Evolutionary conservation across 2,329 filamentous ascomycete genomes (phyloP).

Genomic region (Huntiella omanensis): DNA sequence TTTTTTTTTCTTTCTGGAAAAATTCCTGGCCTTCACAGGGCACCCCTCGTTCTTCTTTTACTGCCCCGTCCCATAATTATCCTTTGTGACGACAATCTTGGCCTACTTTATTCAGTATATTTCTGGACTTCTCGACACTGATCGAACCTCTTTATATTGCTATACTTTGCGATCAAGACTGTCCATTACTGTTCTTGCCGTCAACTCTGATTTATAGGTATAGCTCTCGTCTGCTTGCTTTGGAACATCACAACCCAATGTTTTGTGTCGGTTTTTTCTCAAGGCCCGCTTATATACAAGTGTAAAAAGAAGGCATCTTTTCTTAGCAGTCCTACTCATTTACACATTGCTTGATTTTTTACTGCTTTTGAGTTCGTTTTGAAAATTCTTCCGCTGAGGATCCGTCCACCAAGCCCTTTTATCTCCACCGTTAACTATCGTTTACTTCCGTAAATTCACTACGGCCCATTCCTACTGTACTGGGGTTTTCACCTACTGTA

Average conservation of each 20-base stretch:
- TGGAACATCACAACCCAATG: background rate
- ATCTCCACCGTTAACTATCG: no score
- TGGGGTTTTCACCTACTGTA: background rate
- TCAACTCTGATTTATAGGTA: background rate
- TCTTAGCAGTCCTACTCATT: background rate
- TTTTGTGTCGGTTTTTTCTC: background rate
- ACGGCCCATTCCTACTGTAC: no score
- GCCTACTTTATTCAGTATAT: no score
- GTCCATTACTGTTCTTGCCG: no score
- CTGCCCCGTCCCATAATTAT: no score
- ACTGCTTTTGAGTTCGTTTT: background rate
- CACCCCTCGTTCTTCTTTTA: no score
- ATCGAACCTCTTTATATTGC: no score
- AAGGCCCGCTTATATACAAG: background rate
- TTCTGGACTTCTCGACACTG: no score
- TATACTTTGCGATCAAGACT: no score
- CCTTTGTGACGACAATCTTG: no score
- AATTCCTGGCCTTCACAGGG: background rate
- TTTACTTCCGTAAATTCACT: no score
- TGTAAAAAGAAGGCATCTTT: background rate
- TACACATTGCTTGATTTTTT: background rate
- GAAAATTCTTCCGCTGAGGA: slow-evolving; percentile 11
- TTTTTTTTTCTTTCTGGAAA: slow-evolving; percentile 5
- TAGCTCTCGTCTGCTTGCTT: background rate
- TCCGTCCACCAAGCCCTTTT: slow-evolving; percentile 7